These are phyloP conservation scores for Wickerhamomyces silvicola DNA, from an alignment of 805 yeast genomes.

Conservation along the genomic window DNA sequence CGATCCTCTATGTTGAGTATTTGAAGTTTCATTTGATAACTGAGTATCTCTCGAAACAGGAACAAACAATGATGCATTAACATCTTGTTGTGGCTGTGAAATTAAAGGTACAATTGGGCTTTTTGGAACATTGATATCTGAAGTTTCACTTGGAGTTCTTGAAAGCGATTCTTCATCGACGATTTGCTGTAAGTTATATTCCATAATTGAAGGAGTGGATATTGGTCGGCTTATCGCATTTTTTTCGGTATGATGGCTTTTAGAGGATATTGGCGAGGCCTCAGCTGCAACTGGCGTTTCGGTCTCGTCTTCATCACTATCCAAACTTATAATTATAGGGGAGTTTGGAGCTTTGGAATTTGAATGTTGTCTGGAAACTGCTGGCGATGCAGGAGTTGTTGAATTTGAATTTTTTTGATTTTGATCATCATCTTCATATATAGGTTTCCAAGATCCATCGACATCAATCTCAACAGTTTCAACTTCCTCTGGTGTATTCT, in stretches of 20 bases:
- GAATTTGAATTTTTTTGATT: slow-evolving; percentile 6
- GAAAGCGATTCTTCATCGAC: not conserved
- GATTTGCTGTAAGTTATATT: not conserved
- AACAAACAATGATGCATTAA: too few relatives aligned
- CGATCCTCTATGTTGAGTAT: too few relatives aligned
- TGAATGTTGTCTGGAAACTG: not conserved
- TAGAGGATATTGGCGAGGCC: not conserved
- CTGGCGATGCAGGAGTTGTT: not conserved
- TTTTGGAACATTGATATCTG: too few relatives aligned
- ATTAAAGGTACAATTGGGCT: too few relatives aligned
- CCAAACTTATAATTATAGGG: slow-evolving; percentile 42
- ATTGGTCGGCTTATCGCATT: too few relatives aligned
- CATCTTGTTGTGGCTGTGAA: too few relatives aligned
- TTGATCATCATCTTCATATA: slow-evolving; percentile 22
- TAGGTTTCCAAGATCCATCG: slow-evolving; percentile 68
- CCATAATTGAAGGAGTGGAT: not conserved
- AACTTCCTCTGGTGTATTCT: slow-evolving; percentile 43
- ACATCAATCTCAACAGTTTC: slow-evolving; percentile 61
- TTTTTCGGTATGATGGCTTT: too few relatives aligned
- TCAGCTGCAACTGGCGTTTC: slow-evolving; percentile 5
- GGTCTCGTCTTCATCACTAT: slow-evolving; percentile 43
- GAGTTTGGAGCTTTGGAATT: slow-evolving; percentile 8
- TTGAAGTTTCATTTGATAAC: too few relatives aligned
- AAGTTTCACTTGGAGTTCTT: too few relatives aligned
- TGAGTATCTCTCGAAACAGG: too few relatives aligned